These are phyloP conservation scores for Fusarium equiseti DNA, from an alignment of 2,329 filamentous ascomycete genomes.

Conservation along the genomic window DNA sequence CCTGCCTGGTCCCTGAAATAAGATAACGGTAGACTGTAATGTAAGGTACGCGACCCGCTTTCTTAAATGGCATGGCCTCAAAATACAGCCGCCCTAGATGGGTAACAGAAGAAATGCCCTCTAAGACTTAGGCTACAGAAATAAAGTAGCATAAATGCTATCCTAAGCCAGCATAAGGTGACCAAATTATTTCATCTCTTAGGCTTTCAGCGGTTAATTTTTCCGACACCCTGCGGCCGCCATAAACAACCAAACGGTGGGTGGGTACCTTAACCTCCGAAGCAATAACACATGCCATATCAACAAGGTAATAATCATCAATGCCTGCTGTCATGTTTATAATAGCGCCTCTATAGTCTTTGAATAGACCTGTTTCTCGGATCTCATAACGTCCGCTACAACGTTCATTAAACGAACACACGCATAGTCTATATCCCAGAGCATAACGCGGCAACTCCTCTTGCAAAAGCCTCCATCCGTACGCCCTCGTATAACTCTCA, in stretches of 20 bases:
- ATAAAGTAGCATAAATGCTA: too few species aligned
- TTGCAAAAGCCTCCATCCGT: neutral
- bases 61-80: slow-evolving; percentile 24
- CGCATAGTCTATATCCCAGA: slow-evolving; percentile 11
- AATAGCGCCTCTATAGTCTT: neutral
- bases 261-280: slow-evolving; percentile 20
- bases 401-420: slow-evolving; percentile 20
- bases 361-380: neutral
- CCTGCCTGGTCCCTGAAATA: slow-evolving; percentile 42
- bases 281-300: slow-evolving; percentile 8
- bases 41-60: slow-evolving; percentile 38
- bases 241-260: neutral
- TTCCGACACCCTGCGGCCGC: neutral
- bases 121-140: too few species aligned
- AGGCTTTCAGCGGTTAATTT: too few species aligned
- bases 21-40: slow-evolving; percentile 23
- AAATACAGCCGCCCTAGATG: slow-evolving; percentile 16
- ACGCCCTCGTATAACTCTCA: neutral
- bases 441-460: slow-evolving; percentile 2
- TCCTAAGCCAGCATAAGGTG: too few species aligned
- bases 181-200: too few species aligned
- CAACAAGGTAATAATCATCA: slow-evolving; percentile 21
- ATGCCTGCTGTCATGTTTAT: slow-evolving; percentile 12
- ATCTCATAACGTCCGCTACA: neutral
- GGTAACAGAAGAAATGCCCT: too few species aligned